phyloP scores from a whole-genome alignment of 176 grass and related monocot species.

The Oryza glaberrima region DNA sequence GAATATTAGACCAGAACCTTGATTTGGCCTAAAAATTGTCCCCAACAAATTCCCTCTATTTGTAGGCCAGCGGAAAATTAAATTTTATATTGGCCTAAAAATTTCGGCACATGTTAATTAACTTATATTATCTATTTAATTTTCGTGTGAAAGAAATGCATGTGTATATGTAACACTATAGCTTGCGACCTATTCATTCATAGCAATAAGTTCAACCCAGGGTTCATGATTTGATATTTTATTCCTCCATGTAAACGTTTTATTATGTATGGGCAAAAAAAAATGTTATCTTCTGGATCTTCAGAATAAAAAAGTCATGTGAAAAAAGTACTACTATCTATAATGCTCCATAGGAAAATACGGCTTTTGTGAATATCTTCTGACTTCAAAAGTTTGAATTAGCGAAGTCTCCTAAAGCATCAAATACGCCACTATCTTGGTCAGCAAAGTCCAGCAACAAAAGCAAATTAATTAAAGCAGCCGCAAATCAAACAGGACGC shows the following conservation, averaged over 20 bases:
- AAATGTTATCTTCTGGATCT: not conserved
- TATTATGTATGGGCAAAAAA: not conserved
- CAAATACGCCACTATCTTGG: not conserved
- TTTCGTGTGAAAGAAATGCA: not conserved
- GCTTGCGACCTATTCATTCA: too few relatives aligned
- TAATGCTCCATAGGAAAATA: not conserved
- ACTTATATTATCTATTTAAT: too few relatives aligned
- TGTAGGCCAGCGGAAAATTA: too few relatives aligned
- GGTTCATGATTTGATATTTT: too few relatives aligned
- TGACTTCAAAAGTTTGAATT: not conserved
- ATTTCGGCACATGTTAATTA: too few relatives aligned
- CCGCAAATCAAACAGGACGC: not conserved
- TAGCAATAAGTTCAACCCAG: too few relatives aligned
- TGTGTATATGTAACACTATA: not conserved
- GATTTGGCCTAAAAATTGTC: not conserved
- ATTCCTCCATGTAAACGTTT: not conserved
- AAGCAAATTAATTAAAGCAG: not conserved
- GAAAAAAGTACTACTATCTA: not conserved
- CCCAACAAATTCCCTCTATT: too few relatives aligned
- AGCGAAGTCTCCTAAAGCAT: not conserved
- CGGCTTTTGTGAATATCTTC: not conserved
- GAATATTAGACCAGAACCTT: not conserved
- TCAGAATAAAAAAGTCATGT: not conserved
- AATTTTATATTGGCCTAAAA: too few relatives aligned
- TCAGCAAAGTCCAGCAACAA: not conserved